These are phyloP conservation scores for Quercus cerris DNA, from an alignment of 306 rosid genomes.

Conservation along the genomic window DNA sequence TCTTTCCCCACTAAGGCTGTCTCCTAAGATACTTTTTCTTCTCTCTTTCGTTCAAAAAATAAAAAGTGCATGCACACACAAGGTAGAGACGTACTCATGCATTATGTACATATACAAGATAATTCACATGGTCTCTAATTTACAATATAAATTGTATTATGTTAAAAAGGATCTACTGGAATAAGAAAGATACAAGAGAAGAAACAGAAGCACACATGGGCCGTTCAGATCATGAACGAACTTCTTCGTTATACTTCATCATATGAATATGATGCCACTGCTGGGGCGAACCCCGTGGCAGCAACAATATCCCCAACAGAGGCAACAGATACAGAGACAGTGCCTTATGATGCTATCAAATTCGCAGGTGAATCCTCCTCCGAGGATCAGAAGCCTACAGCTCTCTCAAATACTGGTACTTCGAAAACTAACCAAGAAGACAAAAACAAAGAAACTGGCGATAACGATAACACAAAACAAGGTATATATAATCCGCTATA, in stretches of 20 bases:
- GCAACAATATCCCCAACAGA: neutral
- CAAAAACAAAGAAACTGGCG: too few relatives aligned
- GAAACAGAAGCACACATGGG: neutral
- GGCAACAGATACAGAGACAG: too few relatives aligned
- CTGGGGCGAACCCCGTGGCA: neutral
- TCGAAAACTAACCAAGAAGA: too few relatives aligned
- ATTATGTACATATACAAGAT: neutral
- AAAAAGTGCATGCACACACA: neutral
- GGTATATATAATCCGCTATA: too few relatives aligned
- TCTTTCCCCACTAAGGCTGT: too few relatives aligned
- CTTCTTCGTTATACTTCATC: neutral
- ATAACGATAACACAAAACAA: too few relatives aligned
- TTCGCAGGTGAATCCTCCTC: too few relatives aligned
- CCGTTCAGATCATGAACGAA: slow-evolving; percentile 1
- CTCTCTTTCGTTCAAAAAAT: neutral
- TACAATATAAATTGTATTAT: neutral
- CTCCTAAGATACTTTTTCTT: neutral
- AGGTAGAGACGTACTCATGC: too few relatives aligned
- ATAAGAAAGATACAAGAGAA: neutral
- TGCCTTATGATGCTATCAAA: too few relatives aligned
- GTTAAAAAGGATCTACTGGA: neutral
- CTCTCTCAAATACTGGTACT: too few relatives aligned
- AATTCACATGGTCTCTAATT: neutral
- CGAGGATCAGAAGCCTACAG: too few relatives aligned
- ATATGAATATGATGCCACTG: neutral